Evolutionary conservation across 495 filamentous ascomycete species (phyloP), one percentile per base, ranked within the genome.

Genomic region (Tuber aestivum): DNA sequence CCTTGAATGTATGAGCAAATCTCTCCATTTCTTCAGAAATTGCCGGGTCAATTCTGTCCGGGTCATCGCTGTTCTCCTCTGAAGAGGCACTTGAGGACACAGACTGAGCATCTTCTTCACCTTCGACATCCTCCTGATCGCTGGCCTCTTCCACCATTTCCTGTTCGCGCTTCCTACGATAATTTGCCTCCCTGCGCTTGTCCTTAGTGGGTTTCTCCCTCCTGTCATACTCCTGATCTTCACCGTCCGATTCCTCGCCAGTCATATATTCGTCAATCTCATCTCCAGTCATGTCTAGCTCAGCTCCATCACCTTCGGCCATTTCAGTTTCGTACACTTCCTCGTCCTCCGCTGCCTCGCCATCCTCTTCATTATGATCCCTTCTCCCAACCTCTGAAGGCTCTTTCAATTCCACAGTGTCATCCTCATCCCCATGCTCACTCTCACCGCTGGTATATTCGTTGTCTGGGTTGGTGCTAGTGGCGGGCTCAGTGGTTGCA

Each of bases 21-120:
- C 88, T 92, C 41, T 87, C 88, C 90, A 99, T 98, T 82, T 99
- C 95, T 50, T 94, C 90, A 69, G 87, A 88, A 61, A 97, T 91
- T 6, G 85, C 87, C 40, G 90, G 86, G 81, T 97, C 92, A 40
- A 95, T 86, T 50, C 89, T 87, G 75, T 92, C 89, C 32, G 79
- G 79, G 40, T 77, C 79, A 21, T 91, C 87, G 41, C 81, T 84
- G 12, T 87, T 89, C 3, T 90, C 87, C 45, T 27, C 86, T 84
- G 41, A 84, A 84, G 44, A 87, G 83, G 4, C 87, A 86, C 65
- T 87, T 78, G 45, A 85, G 83, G 38, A 84, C 78, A 21, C 83
- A 82, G 35, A 85, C 85, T 40, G 77, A 21, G 84, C 83, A 37
- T 87, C 87, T 56, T 88, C 84, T n/a, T 85, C 86, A 27, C 84